Percentiles rank a stretch among this genome's conserved stretches.
Evolutionary conservation across 179 eudicot genomes (phyloP).

Genomic region (Heliamphora pulchella): DNA sequence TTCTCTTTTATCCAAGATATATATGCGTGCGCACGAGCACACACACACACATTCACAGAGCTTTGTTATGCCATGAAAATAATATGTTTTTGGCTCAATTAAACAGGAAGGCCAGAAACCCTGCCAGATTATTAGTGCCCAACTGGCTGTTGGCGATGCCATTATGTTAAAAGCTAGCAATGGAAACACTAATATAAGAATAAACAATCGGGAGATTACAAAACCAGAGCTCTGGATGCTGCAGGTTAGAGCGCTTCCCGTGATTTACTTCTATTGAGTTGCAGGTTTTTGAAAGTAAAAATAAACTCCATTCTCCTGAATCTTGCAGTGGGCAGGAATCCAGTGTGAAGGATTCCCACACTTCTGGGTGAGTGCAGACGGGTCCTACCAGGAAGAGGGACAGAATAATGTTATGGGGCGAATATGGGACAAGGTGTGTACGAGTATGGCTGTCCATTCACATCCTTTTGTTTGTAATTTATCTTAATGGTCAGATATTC

Average conservation of each 20-base stretch:
- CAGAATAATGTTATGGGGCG: constrained; percentile 59
- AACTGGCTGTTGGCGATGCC: constrained; percentile 51
- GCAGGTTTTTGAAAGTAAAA: background rate
- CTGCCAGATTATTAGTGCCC: constrained; percentile 67
- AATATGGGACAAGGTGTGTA: constrained; percentile 69
- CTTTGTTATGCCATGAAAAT: background rate
- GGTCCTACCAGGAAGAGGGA: constrained; percentile 84
- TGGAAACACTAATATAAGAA: constrained; percentile 60
- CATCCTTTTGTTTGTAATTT: background rate
- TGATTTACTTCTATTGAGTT: background rate
- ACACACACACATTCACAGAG: background rate
- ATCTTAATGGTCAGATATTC: background rate
- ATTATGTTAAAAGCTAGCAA: constrained; percentile 64
- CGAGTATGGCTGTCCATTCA: constrained; percentile 7
- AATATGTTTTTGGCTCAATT: constrained; percentile 10
- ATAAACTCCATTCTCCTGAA: constrained; percentile 3
- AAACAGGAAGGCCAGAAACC: constrained; percentile 86
- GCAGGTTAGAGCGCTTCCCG: constrained; percentile 39
- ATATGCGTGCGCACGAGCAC: no score
- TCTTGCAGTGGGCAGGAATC: constrained; percentile 63
- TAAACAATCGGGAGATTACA: constrained; percentile 74
- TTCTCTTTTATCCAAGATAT: background rate
- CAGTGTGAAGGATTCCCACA: constrained; percentile 70
- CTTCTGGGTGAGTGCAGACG: constrained; percentile 81
- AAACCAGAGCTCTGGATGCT: constrained; percentile 67